A percentile compares a stretch with the other conserved stretches of the same genome.
These are phyloP conservation scores for Crithidia fasciculata DNA, from an alignment of 208 protist genomes.

Conservation along the genomic window DNA sequence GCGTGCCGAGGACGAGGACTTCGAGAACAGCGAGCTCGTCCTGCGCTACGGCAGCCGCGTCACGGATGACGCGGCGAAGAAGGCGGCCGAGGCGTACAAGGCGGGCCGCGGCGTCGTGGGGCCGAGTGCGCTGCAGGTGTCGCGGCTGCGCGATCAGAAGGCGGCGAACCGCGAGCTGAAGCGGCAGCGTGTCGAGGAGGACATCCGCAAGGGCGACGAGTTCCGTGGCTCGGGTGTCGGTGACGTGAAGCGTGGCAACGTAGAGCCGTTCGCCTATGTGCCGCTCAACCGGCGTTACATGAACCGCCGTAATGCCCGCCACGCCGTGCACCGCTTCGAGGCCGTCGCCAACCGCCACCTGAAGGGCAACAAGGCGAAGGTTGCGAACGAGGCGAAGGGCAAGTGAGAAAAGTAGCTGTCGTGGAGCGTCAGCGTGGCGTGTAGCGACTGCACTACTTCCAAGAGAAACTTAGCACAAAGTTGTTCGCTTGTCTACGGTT, in stretches of 20 bases:
- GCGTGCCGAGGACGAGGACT: constrained; percentile 72
- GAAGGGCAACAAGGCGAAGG: constrained; percentile 89
- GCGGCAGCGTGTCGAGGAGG: constrained; percentile 83
- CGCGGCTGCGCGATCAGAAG: constrained; percentile 74
- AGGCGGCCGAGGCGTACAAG: constrained; percentile 36
- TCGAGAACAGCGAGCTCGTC: constrained; percentile 86
- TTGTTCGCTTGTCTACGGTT: too few relatives aligned
- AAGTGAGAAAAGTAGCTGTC: constrained; percentile 1
- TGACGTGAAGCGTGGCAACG: constrained; percentile 84
- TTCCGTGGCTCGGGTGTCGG: constrained; percentile 77
- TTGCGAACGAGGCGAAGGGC: constrained; percentile 42
- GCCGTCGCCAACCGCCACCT: constrained; percentile 53
- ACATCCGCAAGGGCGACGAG: constrained; percentile 88
- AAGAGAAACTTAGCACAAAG: too few relatives aligned
- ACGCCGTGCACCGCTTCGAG: constrained; percentile 84
- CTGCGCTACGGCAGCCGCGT: constrained; percentile 67
- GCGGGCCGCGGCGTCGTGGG: constrained; percentile 27
- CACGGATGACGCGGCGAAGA: constrained; percentile 53
- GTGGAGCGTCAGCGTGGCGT: too few relatives aligned
- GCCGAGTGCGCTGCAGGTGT: constrained; percentile 39
- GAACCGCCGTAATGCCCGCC: constrained; percentile 84
- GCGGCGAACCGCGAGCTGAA: constrained; percentile 62
- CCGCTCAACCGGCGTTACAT: constrained; percentile 90
- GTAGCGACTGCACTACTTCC: too few relatives aligned
- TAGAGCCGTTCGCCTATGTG: constrained; percentile 91